Evolutionary conservation across 768 basidiomycete genomes (phyloP).

Genomic region (Agaricus bisporus): DNA sequence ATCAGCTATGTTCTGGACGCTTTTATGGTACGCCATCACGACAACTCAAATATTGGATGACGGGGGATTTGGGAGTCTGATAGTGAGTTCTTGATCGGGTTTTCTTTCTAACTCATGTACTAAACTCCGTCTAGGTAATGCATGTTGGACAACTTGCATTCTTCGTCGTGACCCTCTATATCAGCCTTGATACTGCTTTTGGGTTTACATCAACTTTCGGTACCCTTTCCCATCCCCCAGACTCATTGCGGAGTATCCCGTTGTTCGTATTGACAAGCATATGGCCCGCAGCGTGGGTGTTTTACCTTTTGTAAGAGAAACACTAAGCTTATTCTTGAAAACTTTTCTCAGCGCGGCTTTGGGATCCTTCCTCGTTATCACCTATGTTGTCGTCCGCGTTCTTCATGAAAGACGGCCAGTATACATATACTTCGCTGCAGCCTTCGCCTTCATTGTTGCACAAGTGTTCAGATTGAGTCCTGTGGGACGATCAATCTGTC

Average conservation of each 20-base stretch:
- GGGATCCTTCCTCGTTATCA: slow-evolving; percentile 60
- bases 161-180: slow-evolving; percentile 67
- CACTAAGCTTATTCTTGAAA: not conserved
- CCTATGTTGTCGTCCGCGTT: slow-evolving; percentile 59
- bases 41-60: slow-evolving; percentile 80
- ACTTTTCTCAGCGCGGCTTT: slow-evolving; percentile 45
- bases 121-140: slow-evolving; percentile 39
- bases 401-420: slow-evolving; percentile 70
- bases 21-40: slow-evolving; percentile 59
- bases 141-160: slow-evolving; percentile 42
- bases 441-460: slow-evolving; percentile 58
- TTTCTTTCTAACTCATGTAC: not conserved
- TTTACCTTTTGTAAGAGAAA: not conserved
- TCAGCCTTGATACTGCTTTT: slow-evolving; percentile 72
- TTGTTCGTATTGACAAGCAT: slow-evolving; percentile 68
- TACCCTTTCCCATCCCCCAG: slow-evolving; percentile 41
- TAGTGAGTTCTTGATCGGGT: slow-evolving; percentile 32
- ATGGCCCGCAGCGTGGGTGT: slow-evolving; percentile 70
- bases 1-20: slow-evolving; percentile 61
- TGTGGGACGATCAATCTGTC: slow-evolving; percentile 65
- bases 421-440: slow-evolving; percentile 59
- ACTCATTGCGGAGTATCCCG: slow-evolving; percentile 50
- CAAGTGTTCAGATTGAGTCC: slow-evolving; percentile 70
- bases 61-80: slow-evolving; percentile 55
- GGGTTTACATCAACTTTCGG: slow-evolving; percentile 51